A percentile compares a stretch with the other conserved stretches of the same genome.
phyloP scores from a whole-genome alignment of 352 stramenopile species.

The Thalassiosira sp. region DNA sequence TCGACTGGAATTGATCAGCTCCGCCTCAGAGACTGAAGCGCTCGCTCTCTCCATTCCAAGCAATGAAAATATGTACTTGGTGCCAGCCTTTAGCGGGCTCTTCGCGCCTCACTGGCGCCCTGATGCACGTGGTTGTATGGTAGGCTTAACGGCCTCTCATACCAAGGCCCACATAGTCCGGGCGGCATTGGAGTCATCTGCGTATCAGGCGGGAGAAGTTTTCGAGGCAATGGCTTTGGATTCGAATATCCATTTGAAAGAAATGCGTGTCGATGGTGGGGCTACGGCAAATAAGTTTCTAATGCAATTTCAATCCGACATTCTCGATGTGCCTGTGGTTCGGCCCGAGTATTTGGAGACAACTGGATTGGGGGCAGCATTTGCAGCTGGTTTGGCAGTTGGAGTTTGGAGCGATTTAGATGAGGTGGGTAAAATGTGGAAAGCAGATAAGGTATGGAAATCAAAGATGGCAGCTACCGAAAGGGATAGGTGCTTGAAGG shows the following conservation, averaged over 20 bases:
- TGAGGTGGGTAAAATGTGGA: slow-evolving; percentile 74
- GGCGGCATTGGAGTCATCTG: slow-evolving; percentile 93
- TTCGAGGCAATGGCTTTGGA: slow-evolving; percentile 91
- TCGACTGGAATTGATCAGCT: slow-evolving; percentile 94
- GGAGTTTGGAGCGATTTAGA: slow-evolving; percentile 91
- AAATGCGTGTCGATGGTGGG: slow-evolving; percentile 95
- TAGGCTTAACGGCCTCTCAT: slow-evolving; percentile 94
- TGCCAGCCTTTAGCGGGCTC: slow-evolving; percentile 96
- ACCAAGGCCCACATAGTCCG: slow-evolving; percentile 94
- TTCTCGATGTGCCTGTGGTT: slow-evolving; percentile 92
- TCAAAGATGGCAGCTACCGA: slow-evolving; percentile 58
- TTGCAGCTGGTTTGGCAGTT: slow-evolving; percentile 95
- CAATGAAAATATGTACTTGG: slow-evolving; percentile 97
- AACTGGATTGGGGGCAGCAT: slow-evolving; percentile 95
- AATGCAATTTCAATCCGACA: slow-evolving; percentile 98
- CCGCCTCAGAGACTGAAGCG: slow-evolving; percentile 88
- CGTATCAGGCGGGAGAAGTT: slow-evolving; percentile 94
- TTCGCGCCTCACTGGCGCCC: slow-evolving; percentile 96
- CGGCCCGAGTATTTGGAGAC: slow-evolving; percentile 94
- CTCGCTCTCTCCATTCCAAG: slow-evolving; percentile 84
- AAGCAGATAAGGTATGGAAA: slow-evolving; percentile 53
- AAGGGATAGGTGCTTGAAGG: slow-evolving; percentile 60
- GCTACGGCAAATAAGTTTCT: slow-evolving; percentile 96
- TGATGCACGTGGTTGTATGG: slow-evolving; percentile 94
- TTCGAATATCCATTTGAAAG: slow-evolving; percentile 84